phyloP scores from a whole-genome alignment of 106 monocot genomes.

The Dioscorea alata region DNA sequence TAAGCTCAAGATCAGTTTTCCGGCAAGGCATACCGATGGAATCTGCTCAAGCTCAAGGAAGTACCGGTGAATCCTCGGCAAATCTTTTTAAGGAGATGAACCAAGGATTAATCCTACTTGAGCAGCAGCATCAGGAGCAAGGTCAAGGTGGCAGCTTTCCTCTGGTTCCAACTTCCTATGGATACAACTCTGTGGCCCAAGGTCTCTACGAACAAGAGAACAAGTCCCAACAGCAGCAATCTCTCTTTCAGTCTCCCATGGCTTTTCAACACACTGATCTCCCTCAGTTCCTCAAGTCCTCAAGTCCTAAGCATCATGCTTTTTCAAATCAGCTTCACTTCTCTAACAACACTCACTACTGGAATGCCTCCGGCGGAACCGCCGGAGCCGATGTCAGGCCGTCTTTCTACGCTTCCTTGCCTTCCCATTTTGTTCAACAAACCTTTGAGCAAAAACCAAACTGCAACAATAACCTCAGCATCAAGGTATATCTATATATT shows the following conservation, averaged over 20 bases:
- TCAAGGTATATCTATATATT: slow-evolving; percentile 19
- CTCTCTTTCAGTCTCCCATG: too few species aligned
- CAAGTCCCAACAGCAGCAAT: slow-evolving; percentile 12
- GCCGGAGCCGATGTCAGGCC: slow-evolving; percentile 2
- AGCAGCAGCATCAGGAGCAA: slow-evolving; percentile 27
- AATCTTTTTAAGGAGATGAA: slow-evolving; percentile 25
- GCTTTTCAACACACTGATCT: slow-evolving; percentile 10
- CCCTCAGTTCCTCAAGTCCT: slow-evolving; percentile 27
- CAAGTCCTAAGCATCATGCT: slow-evolving; percentile 4
- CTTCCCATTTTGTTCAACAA: slow-evolving; percentile 24
- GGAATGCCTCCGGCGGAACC: slow-evolving; percentile 4
- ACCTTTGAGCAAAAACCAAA: slow-evolving; percentile 32
- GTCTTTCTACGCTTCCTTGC: slow-evolving; percentile 17
- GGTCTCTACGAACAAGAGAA: slow-evolving; percentile 18
- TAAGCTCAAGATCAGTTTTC: slow-evolving; percentile 17
- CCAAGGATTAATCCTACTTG: slow-evolving; percentile 24
- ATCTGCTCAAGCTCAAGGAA: slow-evolving; percentile 18
- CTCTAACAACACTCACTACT: too few species aligned
- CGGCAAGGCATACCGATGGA: slow-evolving; percentile 13
- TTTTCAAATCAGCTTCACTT: too few species aligned
- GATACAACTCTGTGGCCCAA: slow-evolving; percentile 17
- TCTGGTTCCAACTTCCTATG: slow-evolving; percentile 12
- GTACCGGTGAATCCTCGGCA: not conserved
- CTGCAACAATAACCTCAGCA: slow-evolving; percentile 1
- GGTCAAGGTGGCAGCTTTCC: slow-evolving; percentile 16